Conservation (phyloP, 257 asterid genomes). For the Paulownia fortunei region DNA sequence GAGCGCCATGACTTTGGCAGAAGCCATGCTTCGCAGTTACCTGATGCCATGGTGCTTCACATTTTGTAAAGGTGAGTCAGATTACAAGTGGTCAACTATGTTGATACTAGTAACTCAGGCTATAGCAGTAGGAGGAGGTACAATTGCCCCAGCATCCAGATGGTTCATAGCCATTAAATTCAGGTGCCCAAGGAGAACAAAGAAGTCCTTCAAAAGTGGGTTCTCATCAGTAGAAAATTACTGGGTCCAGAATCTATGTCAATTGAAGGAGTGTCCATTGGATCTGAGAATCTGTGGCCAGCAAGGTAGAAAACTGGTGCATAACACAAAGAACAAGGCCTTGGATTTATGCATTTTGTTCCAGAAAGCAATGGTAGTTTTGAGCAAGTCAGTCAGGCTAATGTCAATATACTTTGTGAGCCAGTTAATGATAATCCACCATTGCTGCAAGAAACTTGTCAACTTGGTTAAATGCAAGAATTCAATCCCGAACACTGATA, state of each 20-base stretch:
- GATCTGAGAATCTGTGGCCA: constrained; percentile 47
- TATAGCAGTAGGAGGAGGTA: constrained; percentile 62
- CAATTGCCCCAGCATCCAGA: constrained; percentile 74
- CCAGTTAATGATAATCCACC: constrained; percentile 33
- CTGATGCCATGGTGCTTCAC: constrained; percentile 55
- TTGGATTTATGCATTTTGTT: constrained; percentile 52
- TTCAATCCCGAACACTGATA: constrained; percentile 24
- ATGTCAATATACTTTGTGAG: constrained; percentile 51
- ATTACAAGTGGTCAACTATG: constrained; percentile 76
- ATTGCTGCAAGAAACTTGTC: constrained; percentile 38
- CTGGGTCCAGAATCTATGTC: constrained; percentile 56
- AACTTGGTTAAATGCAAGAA: constrained; percentile 35
- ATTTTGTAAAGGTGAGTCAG: constrained; percentile 73
- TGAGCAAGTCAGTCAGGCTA: constrained; percentile 63
- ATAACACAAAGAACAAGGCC: constrained; percentile 42
- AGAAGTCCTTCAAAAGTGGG: constrained; percentile 22
- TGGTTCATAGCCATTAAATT: constrained; percentile 64
- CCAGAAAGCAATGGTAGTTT: constrained; percentile 60
- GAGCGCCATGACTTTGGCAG: constrained; percentile 51
- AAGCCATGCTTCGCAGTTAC: constrained; percentile 61
- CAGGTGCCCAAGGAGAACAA: constrained; percentile 57
- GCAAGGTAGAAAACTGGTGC: constrained; percentile 50
- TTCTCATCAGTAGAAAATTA: constrained; percentile 54
- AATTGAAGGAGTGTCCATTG: constrained; percentile 63
- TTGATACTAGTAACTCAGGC: constrained; percentile 62